Base-by-base conservation (phyloP, 23 red algal species). In the Gracilaria gracilis region DNA sequence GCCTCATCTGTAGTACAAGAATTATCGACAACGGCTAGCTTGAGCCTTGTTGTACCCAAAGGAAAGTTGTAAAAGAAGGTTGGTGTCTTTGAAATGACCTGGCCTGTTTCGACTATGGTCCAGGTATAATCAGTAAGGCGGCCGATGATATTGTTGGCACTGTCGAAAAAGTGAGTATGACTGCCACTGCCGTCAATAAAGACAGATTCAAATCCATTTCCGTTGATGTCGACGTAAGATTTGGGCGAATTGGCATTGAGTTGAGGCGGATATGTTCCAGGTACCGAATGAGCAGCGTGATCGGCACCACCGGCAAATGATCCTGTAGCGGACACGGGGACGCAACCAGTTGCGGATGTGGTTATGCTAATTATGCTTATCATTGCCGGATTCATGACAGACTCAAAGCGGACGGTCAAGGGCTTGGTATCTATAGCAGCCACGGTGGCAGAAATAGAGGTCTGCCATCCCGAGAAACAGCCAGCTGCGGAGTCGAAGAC, bases 101-200 rank as follows among this genome's bases (percentile, higher is more conserved):
- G 50, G 28, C 82, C 91, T 14, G 91, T 94, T 61, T 86, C 91
- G 2, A 82, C 83, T 9, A 82, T 70, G 39, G 59, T 88, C 91
- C 91, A 94, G 9, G 69, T 88, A 44, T 87, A 94, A 0, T 66
- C 57, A 24, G 73, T 79, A 32, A 94, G 70, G 24, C 71, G 51
- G 36, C 90, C 90, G 64, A 90, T 71, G 50, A 90, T 72, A 29
- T 90, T 79, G 55, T 84, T 80, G 74, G 83, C 82, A 55, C 38
- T 71, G 55, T 86, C 82, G 24, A 75, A 69, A 58, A 94, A 94
- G 76, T 94, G 91, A 50, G 91, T 87, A 57, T 94, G 91, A 74
- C 81, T 87, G 13, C 83, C 71, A n/a, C 35, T 59, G 21, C 82
- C 91, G 23, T 86, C 76, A 40, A 94, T 81, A 3, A 23, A 47